Base-by-base conservation (phyloP, 345 rosid species). In the Reutealis trisperma region DNA sequence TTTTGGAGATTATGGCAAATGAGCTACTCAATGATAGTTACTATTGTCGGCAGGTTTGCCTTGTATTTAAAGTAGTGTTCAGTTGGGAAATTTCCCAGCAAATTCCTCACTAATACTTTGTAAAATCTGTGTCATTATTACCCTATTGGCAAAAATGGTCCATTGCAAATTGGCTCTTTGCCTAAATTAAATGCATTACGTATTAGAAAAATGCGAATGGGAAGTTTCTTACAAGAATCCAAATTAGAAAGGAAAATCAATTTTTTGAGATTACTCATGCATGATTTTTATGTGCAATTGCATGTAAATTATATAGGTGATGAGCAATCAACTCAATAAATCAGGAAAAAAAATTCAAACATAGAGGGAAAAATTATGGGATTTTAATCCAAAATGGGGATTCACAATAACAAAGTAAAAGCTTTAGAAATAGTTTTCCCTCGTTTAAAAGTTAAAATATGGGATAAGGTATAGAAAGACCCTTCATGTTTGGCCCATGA, bases 171-270 rank as follows among this genome's bases (percentile, higher is more conserved):
- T 47, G 32, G 63, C 21, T 68, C 18, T n/a, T 47, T 30, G n/a
- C 6, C 21, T 6, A 21, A 19, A 63, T 63, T 21, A 41, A 41
- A 24, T 45, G 67, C 37, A 7, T 60, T 18, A 7, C 12, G 5
- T 52, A 30, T 44, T 24, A 41, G 8, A 16, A 19, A 27, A 32
- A 1, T 52, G 34, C 54, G 58, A 32, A 72, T 11, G 19, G n/a
- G 65, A 74, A 79, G 52, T 62, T 74, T 74, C 82, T 24, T 69
- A 54, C 63, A 63, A 27, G 42, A 63, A 30, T 68, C 74, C 78
- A 27, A 79, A 66, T 30, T n/a, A 60, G 27, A 24, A 60, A 0
- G 32, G 30, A 60, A 60, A n/a, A 60, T 60, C 32, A 1, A n/a
- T 1, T 0, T 24, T 2, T 24, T 60, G 22, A 22, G 32, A 60